phyloP scores from a whole-genome alignment of 2,329 filamentous ascomycete genomes.

The Aspergillus pseudoterreus region DNA sequence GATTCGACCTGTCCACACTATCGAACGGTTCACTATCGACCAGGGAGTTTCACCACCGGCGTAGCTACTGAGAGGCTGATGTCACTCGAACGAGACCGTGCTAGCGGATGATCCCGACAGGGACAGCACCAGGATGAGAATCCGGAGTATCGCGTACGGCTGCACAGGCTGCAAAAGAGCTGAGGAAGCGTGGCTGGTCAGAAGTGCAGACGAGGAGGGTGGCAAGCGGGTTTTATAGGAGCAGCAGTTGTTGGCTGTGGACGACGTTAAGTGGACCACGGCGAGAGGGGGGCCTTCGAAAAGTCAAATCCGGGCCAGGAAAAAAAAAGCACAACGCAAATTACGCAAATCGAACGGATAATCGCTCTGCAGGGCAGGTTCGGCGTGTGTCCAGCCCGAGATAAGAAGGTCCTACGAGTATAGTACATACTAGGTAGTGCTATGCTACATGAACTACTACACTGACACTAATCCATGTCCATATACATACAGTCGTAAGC shows the following conservation, averaged over 20 bases:
- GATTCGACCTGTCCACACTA: background rate
- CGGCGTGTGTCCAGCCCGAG: background rate
- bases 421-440: too few species aligned
- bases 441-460: background rate
- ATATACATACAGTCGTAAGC: background rate
- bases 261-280: background rate
- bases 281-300: background rate
- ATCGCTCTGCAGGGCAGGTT: background rate
- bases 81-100: background rate
- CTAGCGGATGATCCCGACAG: background rate
- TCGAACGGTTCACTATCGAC: constrained; percentile 13
- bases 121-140: background rate
- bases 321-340: background rate
- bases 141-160: background rate
- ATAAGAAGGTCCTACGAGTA: constrained; percentile 1
- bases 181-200: too few species aligned
- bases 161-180: too few species aligned
- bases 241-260: background rate
- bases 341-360: background rate
- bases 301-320: background rate
- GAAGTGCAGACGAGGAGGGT: background rate
- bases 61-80: constrained; percentile 12
- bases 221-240: background rate
- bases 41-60: constrained; percentile 21
- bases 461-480: background rate